Base-by-base conservation (phyloP, 352 stramenopile genomes). In the Globisporangium takayamanum region DNA sequence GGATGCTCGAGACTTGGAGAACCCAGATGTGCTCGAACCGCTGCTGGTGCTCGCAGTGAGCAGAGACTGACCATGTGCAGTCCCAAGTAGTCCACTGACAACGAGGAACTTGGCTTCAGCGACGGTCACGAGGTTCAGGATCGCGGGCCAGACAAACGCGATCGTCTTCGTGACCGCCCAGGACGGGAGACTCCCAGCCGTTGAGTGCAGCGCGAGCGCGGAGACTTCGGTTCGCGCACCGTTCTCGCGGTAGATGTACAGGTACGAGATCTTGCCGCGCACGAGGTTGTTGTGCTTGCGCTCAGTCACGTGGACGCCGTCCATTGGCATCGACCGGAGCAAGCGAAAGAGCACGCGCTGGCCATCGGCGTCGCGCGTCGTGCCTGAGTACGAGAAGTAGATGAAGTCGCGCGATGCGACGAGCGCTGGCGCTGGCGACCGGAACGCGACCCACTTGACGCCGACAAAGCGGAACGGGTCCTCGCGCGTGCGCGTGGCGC, bases 381-480 rank as follows among this genome's bases (percentile, higher is more conserved):
- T 64, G 30, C 73, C 70, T 53, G 73, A 73, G 59, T 69, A 72
- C 59, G 70, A 66, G 39, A 78, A 72, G 53, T 70, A 82, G 12
- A 82, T 56, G 20, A 73, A 75, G 50, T 82, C 73, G 15, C 73
- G 70, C 36, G 70, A 72, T 3, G 68, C 53, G 20, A 79, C 61
- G 51, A 82, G n/a, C 41, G 59, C 51, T 0, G 73, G 68, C 20
- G 67, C 63, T 3, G 73, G 72, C 11, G 74, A 72, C 5, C 69
- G 70, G 55, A 80, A 72, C 37, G 68, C 67, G 49, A 70, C 63
- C 66, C 72, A 80, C 36, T 77, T 77, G 28, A 84, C 36, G 39
- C 74, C 74, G 1, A 81, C 72, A 49, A 78, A 84, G 25, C 62
- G 67, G 41, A 80, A 75, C 36, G 70, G 66, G 20, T 84, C 74